Evolutionary conservation across 768 basidiomycete genomes (phyloP).

Genomic region (Pleurotus eryngii): DNA sequence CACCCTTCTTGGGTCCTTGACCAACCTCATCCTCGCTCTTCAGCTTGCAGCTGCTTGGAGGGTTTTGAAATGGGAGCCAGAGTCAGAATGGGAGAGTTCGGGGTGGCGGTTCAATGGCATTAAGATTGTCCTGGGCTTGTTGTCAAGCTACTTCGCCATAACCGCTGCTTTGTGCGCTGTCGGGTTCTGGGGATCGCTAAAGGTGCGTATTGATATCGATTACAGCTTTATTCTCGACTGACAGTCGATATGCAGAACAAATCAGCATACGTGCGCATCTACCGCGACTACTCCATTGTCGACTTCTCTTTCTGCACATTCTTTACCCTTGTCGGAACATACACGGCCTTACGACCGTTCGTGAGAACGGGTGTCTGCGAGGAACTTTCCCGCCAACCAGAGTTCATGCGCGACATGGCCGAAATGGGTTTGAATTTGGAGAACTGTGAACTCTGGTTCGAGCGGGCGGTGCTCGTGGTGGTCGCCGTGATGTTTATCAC

Average conservation of each 20-base stretch:
- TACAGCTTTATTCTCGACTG: constrained; percentile 3
- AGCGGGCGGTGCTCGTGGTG: constrained; percentile 57
- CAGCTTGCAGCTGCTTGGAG: constrained; percentile 34
- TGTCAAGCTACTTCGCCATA: constrained; percentile 63
- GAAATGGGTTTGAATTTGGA: constrained; percentile 74
- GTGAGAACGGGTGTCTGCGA: constrained; percentile 67
- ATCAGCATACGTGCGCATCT: constrained; percentile 68
- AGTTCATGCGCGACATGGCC: constrained; percentile 65
- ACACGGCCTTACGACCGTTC: constrained; percentile 52
- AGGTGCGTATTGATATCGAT: constrained; percentile 37
- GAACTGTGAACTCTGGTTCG: constrained; percentile 80
- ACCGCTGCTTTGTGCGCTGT: constrained; percentile 62
- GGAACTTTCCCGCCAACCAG: constrained; percentile 70
- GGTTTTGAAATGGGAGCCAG: constrained; percentile 41
- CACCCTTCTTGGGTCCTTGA: constrained; percentile 32
- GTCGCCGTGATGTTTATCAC: constrained; percentile 58
- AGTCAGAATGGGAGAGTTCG: constrained; percentile 43
- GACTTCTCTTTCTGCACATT: constrained; percentile 72
- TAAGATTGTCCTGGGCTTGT: constrained; percentile 56
- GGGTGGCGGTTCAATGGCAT: constrained; percentile 40
- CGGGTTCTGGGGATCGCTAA: constrained; percentile 67
- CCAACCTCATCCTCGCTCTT: constrained; percentile 31
- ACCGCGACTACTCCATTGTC: constrained; percentile 78
- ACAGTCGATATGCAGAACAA: constrained; percentile 42
- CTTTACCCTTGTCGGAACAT: constrained; percentile 52